Base-by-base conservation (phyloP, 345 rosid species). In the Rhodamnia rubescens region DNA sequence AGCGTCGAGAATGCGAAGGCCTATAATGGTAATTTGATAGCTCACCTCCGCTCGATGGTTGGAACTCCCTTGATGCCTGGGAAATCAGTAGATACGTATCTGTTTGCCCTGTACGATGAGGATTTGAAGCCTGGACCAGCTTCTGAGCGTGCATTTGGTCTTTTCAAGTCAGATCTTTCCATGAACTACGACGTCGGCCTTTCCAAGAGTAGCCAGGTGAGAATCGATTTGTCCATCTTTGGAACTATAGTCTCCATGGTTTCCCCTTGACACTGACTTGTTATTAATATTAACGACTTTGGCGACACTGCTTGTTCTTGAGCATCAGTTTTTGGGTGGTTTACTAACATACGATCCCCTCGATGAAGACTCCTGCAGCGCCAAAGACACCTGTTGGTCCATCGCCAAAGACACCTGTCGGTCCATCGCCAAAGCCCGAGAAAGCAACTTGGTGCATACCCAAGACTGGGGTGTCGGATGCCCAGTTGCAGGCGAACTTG, bases 51-150 rank as follows among this genome's bases (percentile, higher is more conserved):
- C 82, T 95, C 98, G 0, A 90, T 87, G 93, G 91, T 59, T 12
- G 98, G 98, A 51, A 97, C 98, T 24, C 99, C 99, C 21, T 82
- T 97, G 85, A 96, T 97, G 98, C 98, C 98, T 4, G 96, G 99
- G 53, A 96, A 90, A 88, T 88, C 96, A 2, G 93, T 94, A 42
- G 98, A 96, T 54, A 96, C 99, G 21, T 97, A 93, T 88, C 89
- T 97, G 29, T 96, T 97, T 85, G 96, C 98, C 22, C 84, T 97
- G 27, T 97, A 93, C 64, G 98, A 97, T 44, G 99, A 97, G 88
- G 91, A 97, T 88, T 91, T 96, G 90, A 97, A 97, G 83, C 95
- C 96, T 8, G 98, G 99, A 29, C 95, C 92, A 81, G 69, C 85
- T 20, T 95, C 97, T 1, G 98, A 95, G 86, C 89, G 94, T 18